These are phyloP conservation scores for Quercus berberidifolia DNA, from an alignment of 306 rosid genomes.

Conservation along the genomic window DNA sequence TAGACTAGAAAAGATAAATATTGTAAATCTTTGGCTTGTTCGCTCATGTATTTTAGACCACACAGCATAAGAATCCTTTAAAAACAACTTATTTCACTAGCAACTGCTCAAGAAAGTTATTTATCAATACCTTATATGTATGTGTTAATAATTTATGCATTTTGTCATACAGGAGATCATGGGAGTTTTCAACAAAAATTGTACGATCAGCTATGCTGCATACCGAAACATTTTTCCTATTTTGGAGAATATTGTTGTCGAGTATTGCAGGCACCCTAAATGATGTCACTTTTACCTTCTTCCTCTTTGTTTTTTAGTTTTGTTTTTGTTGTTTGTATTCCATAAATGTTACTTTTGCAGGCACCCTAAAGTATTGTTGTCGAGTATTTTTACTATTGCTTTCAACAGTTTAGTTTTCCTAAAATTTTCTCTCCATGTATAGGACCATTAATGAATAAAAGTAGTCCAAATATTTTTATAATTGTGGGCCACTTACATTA, in stretches of 20 bases:
- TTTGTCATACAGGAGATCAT: constrained; percentile 27
- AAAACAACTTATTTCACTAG: background rate
- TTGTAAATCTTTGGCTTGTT: background rate
- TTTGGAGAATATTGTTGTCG: constrained; percentile 14
- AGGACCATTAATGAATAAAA: too few relatives aligned
- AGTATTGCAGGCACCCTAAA: constrained; percentile 14
- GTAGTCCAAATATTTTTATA: too few relatives aligned
- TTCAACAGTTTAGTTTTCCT: too few relatives aligned
- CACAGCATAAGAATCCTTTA: background rate
- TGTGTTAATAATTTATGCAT: background rate
- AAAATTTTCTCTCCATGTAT: too few relatives aligned
- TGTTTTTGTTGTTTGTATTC: background rate
- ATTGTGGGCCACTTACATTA: too few relatives aligned
- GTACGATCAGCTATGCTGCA: constrained; percentile 42
- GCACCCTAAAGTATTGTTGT: too few relatives aligned
- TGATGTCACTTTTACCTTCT: background rate
- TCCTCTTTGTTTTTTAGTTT: background rate
- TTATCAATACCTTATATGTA: background rate
- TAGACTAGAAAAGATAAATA: too few relatives aligned
- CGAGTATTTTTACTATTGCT: too few relatives aligned
- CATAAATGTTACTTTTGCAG: too few relatives aligned
- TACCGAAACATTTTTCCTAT: constrained; percentile 12
- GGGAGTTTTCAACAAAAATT: constrained; percentile 41
- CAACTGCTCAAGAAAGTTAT: background rate
- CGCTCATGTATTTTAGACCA: background rate